A percentile compares a stretch with the other conserved stretches of the same genome.
These are phyloP conservation scores for Bromus sterilis DNA, from an alignment of 176 grass and related monocot genomes.

Conservation along the genomic window DNA sequence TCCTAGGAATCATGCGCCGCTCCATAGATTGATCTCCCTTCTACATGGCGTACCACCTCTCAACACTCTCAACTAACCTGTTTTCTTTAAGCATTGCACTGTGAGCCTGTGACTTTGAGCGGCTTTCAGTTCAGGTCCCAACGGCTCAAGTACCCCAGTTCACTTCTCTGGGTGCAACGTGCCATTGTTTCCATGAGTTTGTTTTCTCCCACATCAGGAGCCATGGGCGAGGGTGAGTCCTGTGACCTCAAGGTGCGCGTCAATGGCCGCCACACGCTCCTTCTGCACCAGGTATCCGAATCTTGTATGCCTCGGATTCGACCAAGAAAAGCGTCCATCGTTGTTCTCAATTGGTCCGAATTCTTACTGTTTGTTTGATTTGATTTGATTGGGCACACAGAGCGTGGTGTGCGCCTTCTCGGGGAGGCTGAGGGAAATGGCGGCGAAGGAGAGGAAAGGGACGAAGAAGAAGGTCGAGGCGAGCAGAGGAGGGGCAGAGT, in stretches of 20 bases:
- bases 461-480: neutral
- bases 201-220: neutral
- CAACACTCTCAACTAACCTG: too few species aligned
- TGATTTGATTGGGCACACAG: too few species aligned
- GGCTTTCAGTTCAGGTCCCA: slow-evolving; percentile 18
- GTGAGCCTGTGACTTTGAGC: slow-evolving; percentile 31
- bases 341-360: neutral
- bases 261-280: slow-evolving; percentile 78
- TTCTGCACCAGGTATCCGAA: slow-evolving; percentile 59
- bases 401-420: slow-evolving; percentile 74
- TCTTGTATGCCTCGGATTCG: neutral
- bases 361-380: neutral
- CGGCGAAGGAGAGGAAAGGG: slow-evolving; percentile 21
- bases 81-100: neutral
- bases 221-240: slow-evolving; percentile 77
- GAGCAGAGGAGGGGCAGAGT: neutral
- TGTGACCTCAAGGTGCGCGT: slow-evolving; percentile 88
- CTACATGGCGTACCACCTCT: neutral
- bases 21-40: slow-evolving; percentile 7
- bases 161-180: slow-evolving; percentile 14
- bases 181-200: neutral
- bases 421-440: slow-evolving; percentile 51
- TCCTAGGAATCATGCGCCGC: slow-evolving; percentile 23
- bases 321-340: neutral
- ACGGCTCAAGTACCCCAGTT: too few species aligned